Conservation (phyloP, 2,329 filamentous ascomycete species). For the Calonectria fujianensis region DNA sequence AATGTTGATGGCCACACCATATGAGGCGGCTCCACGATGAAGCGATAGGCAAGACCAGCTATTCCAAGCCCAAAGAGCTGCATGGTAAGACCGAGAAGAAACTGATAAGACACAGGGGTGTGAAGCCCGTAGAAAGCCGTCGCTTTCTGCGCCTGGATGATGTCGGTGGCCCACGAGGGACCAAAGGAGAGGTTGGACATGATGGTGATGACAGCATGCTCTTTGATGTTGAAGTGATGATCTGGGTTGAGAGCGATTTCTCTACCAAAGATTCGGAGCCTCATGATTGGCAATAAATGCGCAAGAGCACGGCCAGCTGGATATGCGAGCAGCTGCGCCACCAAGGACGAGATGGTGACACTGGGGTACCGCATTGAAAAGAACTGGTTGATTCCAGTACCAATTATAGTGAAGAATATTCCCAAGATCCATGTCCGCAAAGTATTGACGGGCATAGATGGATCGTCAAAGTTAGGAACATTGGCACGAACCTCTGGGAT, state of each 20-base stretch:
- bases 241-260: constrained; percentile 62
- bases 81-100: constrained; percentile 61
- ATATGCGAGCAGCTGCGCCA: constrained; percentile 66
- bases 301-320: constrained; percentile 64
- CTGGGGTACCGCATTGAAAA: constrained; percentile 68
- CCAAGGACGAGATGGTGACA: constrained; percentile 66
- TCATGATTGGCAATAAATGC: constrained; percentile 61
- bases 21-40: constrained; percentile 61
- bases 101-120: constrained; percentile 61
- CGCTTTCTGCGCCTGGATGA: constrained; percentile 63
- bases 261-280: constrained; percentile 48
- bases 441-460: constrained; percentile 47
- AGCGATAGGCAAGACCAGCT: constrained; percentile 60
- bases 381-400: constrained; percentile 68
- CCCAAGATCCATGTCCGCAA: constrained; percentile 67
- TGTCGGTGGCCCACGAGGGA: constrained; percentile 66
- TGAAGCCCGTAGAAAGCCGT: constrained; percentile 62
- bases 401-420: constrained; percentile 66
- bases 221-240: constrained; percentile 66
- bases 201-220: constrained; percentile 67
- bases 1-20: constrained; percentile 63
- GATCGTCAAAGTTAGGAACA: constrained; percentile 20
- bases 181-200: constrained; percentile 69
- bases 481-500: constrained; percentile 40
- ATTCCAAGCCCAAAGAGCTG: constrained; percentile 63